Evolutionary conservation across 2,329 filamentous ascomycete genomes (phyloP), one percentile per base, ranked within the genome.

Genomic region (Hymenoscyphus linearis): DNA sequence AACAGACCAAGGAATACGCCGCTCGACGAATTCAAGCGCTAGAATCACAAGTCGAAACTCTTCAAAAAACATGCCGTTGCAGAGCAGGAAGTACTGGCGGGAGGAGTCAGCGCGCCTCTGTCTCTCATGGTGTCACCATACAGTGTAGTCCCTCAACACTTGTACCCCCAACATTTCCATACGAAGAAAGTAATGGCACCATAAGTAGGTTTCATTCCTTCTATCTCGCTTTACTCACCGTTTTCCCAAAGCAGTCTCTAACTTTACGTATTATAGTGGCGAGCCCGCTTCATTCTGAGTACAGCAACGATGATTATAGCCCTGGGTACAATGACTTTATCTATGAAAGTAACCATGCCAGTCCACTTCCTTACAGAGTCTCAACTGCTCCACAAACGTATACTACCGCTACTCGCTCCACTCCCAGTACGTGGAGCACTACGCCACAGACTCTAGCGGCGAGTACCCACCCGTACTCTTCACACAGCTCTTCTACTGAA

Each of bases 11-110:
- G 34, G 26, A 52, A 35, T 34, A 47, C 14, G 55, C 55, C 5
- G n/a, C 58, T 14, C 47, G 31, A 47, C 18, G 61, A 58, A 60
- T 62, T 35, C n/a, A 62, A 52, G 61, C 60, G 31, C 58, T 62
- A 26, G 61, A 62, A 40, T 27, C 58, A 16, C 47, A 62, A n/a
- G 58, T 62, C 31, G 54, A 56, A 16, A 27, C 13, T 9, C 34
- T 62, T 9, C 53, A 35, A 18, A 59, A 60, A 14, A 52, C 57
- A 18, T 62, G 61, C 47, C 40, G 31, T 10, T 62, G 56, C 52
- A 50, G 37, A 3, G 27, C 16, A 4, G 44, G 57, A 50, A 31
- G 22, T 27, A 36, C 18, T 50, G 18, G 44, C 10, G 44, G 44
- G 44, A 50, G 10, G n/a, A 47, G 40, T 22, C 44, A 50, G 44